Base-by-base conservation (phyloP, 169 alveolate genomes). In the Plasmodium ovale region DNA sequence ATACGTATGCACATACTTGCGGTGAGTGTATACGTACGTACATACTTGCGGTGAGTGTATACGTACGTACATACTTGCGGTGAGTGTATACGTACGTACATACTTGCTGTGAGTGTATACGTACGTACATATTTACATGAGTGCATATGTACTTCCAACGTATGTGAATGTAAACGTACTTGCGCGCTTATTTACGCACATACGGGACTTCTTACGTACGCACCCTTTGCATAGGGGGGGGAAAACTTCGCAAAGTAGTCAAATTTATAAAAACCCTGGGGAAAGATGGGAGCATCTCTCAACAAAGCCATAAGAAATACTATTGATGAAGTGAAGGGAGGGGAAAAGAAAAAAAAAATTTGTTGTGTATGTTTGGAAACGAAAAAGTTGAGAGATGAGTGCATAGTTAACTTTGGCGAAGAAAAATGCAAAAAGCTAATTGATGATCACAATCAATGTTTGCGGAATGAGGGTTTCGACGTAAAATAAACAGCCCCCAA, bases 351-450 rank as follows among this genome's bases (percentile, higher is more conserved):
- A 69, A 93, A 93, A 62, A 64, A 64, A 44, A 87, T 87, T 14
- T 93, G 96, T 59, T 93, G 96, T 39, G 96, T 93, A 27, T 93
- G 96, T 33, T 85, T 91, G 74, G 96, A 93, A 64, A 93, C 96
- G 19, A 93, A 91, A 92, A 85, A 74, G 29, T 93, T 94, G 14
- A 84, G 96, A 87, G 96, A 93, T 58, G 90, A 87, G 33, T 93
- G 96, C 51, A 91, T 93, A 33, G 92, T 93, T 35, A 67, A 88
- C 19, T 74, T 84, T 2, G 96, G 96, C 1, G 92, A 85, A 60
- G 93, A 87, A 14, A 68, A 93, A 56, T 93, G 96, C 67, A 79
- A 51, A 29, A 59, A 91, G 31, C 85, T 82, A 19, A 90, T 93
- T 33, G 95, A 93, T 21, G 93, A 88, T 35, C 96, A 93, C 69